These are phyloP conservation scores for Ascochyta koolunga DNA, from an alignment of 2,329 filamentous ascomycete species.

Conservation along the genomic window DNA sequence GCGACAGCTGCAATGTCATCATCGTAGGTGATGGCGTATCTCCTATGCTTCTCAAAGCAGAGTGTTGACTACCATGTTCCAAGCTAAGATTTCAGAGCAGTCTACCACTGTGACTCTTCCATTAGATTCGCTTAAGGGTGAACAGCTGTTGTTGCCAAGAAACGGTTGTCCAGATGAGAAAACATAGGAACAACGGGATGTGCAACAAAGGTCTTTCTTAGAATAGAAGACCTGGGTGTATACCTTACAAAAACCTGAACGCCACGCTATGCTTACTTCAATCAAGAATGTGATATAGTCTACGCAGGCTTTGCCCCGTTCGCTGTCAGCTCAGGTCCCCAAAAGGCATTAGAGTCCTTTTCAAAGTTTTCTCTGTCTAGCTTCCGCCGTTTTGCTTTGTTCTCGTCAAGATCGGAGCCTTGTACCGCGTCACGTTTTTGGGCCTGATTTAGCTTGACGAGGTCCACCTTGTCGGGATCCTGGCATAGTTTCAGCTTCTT, in stretches of 20 bases:
- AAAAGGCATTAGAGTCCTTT: constrained; percentile 56
- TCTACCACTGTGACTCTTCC: neutral
- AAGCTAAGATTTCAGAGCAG: neutral
- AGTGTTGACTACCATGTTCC: neutral
- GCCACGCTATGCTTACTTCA: constrained; percentile 11
- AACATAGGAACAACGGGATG: neutral
- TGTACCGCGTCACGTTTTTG: constrained; percentile 56
- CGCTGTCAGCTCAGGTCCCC: constrained; percentile 41
- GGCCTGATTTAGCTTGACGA: constrained; percentile 71
- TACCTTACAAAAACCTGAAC: constrained; percentile 2
- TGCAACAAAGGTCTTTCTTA: neutral
- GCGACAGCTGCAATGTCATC: too few relatives aligned
- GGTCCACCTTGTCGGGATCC: constrained; percentile 75
- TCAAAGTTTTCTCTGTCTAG: constrained; percentile 51
- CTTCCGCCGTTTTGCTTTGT: constrained; percentile 53
- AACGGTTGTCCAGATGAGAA: neutral
- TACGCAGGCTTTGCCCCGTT: constrained; percentile 6
- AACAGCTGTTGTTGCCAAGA: neutral
- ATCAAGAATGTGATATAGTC: neutral
- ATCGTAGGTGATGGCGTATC: too few relatives aligned
- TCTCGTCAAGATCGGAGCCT: constrained; percentile 47
- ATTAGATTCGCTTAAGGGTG: neutral
- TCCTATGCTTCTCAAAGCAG: too few relatives aligned
- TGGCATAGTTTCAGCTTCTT: constrained; percentile 75
- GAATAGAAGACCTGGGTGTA: neutral